These are phyloP conservation scores for Pichia sp. DNA, from an alignment of 1,139 yeast species.

Conservation along the genomic window DNA sequence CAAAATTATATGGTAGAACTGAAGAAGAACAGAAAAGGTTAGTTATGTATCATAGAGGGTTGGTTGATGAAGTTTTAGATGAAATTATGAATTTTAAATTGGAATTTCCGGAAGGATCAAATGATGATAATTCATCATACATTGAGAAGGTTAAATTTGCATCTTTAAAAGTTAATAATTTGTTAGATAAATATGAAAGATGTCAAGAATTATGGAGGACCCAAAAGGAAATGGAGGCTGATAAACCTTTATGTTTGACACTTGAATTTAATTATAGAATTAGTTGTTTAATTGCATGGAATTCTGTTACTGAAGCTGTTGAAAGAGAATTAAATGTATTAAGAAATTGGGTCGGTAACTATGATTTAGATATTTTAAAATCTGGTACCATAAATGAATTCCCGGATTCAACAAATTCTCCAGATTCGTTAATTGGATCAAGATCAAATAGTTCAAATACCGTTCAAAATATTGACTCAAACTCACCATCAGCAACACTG, in stretches of 20 bases:
- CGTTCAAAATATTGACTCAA: neutral
- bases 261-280: conserved; percentile 59
- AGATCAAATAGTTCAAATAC: neutral
- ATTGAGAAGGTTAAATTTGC: conserved; percentile 26
- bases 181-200: conserved; percentile 58
- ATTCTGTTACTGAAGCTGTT: conserved; percentile 66
- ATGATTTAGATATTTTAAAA: conserved; percentile 52
- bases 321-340: conserved; percentile 51
- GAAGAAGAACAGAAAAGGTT: conserved; percentile 73
- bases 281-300: conserved; percentile 83
- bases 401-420: neutral
- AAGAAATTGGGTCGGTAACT: conserved; percentile 72
- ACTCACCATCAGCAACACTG: neutral
- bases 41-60: conserved; percentile 63
- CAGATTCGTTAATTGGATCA: neutral
- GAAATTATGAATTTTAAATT: conserved; percentile 61
- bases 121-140: conserved; percentile 24
- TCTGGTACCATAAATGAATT: conserved; percentile 1
- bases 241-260: conserved; percentile 66
- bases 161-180: conserved; percentile 43
- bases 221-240: conserved; percentile 67
- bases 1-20: conserved; percentile 75
- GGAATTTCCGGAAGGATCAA: conserved; percentile 25
- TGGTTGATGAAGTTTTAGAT: conserved; percentile 70
- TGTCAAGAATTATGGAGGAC: conserved; percentile 80